Base-by-base conservation (phyloP, 1,284 basidiomycete species). In the Singerocomus rubriflavus region DNA sequence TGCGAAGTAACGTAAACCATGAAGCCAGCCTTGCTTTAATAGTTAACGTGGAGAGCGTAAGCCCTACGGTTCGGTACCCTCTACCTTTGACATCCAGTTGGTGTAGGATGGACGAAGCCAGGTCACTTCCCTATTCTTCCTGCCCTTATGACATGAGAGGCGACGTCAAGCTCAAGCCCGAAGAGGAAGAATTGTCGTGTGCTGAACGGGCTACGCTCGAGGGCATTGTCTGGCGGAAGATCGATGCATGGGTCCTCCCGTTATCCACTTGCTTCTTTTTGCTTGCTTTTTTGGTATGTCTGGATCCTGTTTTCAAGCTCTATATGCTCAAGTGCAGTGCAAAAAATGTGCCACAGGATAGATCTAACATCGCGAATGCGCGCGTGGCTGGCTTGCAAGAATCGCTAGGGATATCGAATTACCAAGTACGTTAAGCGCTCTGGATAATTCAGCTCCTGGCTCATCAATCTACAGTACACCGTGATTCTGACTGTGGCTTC, bases 311-410 rank as follows among this genome's bases (percentile, higher is more conserved):
- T 33, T 32, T 25, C 16, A 11, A 11, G 11, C 11, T n/a, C 6
- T 2, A 13, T 12, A 2, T 44, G 2, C 38, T 33, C n/a, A 35
- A 16, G 35, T 26, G 4, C 37, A 8, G 2, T 21, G 21, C 21
- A 21, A 21, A 30, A 4, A 6, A n/a, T 46, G 7, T 29, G 11
- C 21, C 21, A 21, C 42, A 66, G 64, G 63, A 65, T 34, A 58
- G 73, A 36, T 74, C 75, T 2, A 84, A 82, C 54, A 72, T 84
- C 26, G 76, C 73, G 4, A 85, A 85, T 59, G 82, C 84, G 13
- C 73, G 76, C 1, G 71, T 85, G 0, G 82, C 80, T 10, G 82
- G 82, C 6, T 64, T 85, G 30, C 76, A 80, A 57, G 73, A 65
- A 37, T 73, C 79, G 31, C 68, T 86, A 21, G 60, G 66, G 12